Conservation (phyloP, 2,329 filamentous ascomycete species). For the Apiospora sp. region DNA sequence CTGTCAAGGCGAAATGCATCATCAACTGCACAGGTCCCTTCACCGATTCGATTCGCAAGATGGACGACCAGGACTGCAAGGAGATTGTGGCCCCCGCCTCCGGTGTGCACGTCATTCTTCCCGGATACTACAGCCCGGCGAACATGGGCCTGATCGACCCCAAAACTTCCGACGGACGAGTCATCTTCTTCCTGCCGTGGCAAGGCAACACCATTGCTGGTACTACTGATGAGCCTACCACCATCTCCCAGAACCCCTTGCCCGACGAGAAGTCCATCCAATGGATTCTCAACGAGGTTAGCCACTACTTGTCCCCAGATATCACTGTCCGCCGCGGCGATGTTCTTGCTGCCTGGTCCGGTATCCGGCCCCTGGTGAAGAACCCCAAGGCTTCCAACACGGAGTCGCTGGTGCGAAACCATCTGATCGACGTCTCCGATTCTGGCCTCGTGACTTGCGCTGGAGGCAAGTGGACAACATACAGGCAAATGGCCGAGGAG, state of each 20-base stretch:
- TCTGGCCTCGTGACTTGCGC: slow-evolving; percentile 86
- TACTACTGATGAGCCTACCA: slow-evolving; percentile 81
- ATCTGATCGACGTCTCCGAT: slow-evolving; percentile 80
- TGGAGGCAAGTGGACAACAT: slow-evolving; percentile 93
- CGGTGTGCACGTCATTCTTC: slow-evolving; percentile 86
- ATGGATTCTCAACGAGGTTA: slow-evolving; percentile 87
- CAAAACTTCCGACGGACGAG: slow-evolving; percentile 84
- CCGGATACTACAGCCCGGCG: slow-evolving; percentile 84
- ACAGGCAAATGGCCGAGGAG: slow-evolving; percentile 92
- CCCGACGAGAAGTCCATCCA: slow-evolving; percentile 85
- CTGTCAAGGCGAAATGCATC: slow-evolving; percentile 79
- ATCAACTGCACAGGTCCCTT: slow-evolving; percentile 92
- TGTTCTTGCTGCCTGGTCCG: slow-evolving; percentile 90
- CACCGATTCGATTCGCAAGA: slow-evolving; percentile 83
- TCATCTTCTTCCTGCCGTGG: slow-evolving; percentile 94
- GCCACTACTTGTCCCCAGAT: slow-evolving; percentile 81
- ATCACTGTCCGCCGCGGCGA: slow-evolving; percentile 86
- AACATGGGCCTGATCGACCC: slow-evolving; percentile 91
- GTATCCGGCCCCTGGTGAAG: slow-evolving; percentile 85
- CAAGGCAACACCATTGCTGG: slow-evolving; percentile 92
- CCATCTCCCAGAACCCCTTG: slow-evolving; percentile 76
- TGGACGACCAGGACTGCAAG: slow-evolving; percentile 75
- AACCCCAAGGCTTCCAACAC: slow-evolving; percentile 88
- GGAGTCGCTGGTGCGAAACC: slow-evolving; percentile 86
- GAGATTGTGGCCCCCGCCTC: slow-evolving; percentile 88